A percentile compares a stretch with the other conserved stretches of the same genome.
Evolutionary conservation across 352 stramenopile species (phyloP).

Genomic region (Elongisporangium anandrum): DNA sequence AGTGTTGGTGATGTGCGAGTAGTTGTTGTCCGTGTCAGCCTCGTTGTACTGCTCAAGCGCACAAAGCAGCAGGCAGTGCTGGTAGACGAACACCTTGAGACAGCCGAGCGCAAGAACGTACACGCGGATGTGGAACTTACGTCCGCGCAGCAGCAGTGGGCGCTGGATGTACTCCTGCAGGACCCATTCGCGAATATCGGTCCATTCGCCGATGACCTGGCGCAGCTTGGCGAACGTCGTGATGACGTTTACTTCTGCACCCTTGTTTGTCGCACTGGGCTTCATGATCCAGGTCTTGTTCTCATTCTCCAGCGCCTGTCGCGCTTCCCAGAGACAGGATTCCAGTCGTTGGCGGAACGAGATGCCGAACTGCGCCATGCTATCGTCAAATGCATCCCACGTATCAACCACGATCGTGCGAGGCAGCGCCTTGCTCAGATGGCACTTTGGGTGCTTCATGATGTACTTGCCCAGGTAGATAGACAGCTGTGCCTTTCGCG

Average conservation of each 20-base stretch:
- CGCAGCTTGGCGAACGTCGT: constrained; percentile 57
- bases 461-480: constrained; percentile 70
- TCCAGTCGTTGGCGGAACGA: constrained; percentile 53
- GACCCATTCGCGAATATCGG: constrained; percentile 65
- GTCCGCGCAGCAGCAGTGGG: constrained; percentile 43
- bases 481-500: constrained; percentile 64
- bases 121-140: constrained; percentile 76
- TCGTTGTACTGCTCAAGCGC: constrained; percentile 44
- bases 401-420: constrained; percentile 62
- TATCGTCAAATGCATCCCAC: constrained; percentile 66
- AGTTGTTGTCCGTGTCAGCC: constrained; percentile 45
- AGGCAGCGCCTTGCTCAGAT: constrained; percentile 42
- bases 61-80: constrained; percentile 55
- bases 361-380: constrained; percentile 48
- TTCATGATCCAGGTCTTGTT: constrained; percentile 70
- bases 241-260: constrained; percentile 60
- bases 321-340: constrained; percentile 54
- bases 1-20: constrained; percentile 78
- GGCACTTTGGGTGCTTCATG: constrained; percentile 46
- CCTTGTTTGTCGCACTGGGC: constrained; percentile 70
- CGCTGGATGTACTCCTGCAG: constrained; percentile 54
- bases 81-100: constrained; percentile 68
- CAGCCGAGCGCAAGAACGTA: constrained; percentile 51
- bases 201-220: constrained; percentile 56
- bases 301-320: constrained; percentile 35